Conservation (phyloP, 192 early-diverging fungal species). For the Coemansia sp. region DNA sequence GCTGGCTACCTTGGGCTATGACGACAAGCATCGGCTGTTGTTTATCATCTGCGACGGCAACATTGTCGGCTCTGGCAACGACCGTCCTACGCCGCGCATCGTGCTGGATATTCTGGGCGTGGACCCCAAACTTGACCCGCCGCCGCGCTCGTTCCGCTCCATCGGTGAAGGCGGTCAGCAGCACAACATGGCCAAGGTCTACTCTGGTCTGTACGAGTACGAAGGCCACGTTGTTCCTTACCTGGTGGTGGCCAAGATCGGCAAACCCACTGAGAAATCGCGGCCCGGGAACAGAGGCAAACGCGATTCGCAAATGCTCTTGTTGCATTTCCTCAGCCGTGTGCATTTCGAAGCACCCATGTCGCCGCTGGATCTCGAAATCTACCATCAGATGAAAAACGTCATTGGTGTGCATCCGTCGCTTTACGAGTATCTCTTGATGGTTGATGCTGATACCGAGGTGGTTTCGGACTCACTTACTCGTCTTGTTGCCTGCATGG, state of each 20-base stretch:
- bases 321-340: constrained; percentile 86
- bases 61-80: constrained; percentile 90
- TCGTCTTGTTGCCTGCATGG: constrained; percentile 74
- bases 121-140: constrained; percentile 71
- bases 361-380: constrained; percentile 89
- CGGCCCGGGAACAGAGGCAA: constrained; percentile 92
- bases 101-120: constrained; percentile 87
- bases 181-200: constrained; percentile 88
- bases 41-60: constrained; percentile 83
- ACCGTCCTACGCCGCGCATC: constrained; percentile 83
- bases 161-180: constrained; percentile 84
- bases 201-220: constrained; percentile 86
- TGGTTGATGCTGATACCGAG: constrained; percentile 76
- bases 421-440: constrained; percentile 72
- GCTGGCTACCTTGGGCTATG: constrained; percentile 72
- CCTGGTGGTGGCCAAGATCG: constrained; percentile 91
- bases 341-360: constrained; percentile 86
- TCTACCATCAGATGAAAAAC: constrained; percentile 92
- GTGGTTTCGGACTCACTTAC: constrained; percentile 78
- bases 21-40: constrained; percentile 86
- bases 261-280: constrained; percentile 73
- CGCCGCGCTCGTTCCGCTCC: constrained; percentile 80
- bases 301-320: constrained; percentile 90
- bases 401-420: constrained; percentile 81
- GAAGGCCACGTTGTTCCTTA: constrained; percentile 85